Base-by-base conservation (phyloP, 768 basidiomycete genomes). In the Russula sp. region DNA sequence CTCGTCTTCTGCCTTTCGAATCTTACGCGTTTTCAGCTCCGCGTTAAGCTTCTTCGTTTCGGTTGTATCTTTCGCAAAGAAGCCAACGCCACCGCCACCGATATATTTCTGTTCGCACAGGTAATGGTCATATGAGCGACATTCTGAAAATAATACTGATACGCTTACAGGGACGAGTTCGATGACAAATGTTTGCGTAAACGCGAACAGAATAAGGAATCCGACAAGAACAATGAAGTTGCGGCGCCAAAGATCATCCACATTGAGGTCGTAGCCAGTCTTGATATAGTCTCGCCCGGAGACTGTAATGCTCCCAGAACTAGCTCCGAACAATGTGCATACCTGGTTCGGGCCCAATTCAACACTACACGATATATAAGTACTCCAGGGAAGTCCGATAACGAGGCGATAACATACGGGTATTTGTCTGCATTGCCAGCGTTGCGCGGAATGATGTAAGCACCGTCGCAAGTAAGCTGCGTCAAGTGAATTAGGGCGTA, bases 241-340 rank as follows among this genome's bases (percentile, higher is more conserved):
- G 26, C 82, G 83, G 18, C 80, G 78, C 88, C 88, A 90, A 48
- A 89, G 72, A 68, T 89, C 83, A 9, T 76, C 73, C n/a, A 75
- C 71, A 57, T 79, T 70, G 44, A 88, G 70, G 5, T 76, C 77
- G 69, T 79, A 90, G 0, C 81, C 82, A 38, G 84, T 82, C 24
- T 84, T 83, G 79, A 81, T 82, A 75, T 94, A 94, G 72, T 94
- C 92, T 72, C 92, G 94, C 73, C 89, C 86, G 83, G 94, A 86
- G 50, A 83, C 78, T 2, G 76, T 51, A 57, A 75, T 76, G 44
- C 79, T 80, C 2, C 90, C 92, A 1, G 80, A 72, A 4, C 72
- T 67, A 0, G 89, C 76, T 32, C 92, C 92, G 61, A 82, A 82
- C 28, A 93, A 74, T 0, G 90, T 90, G 75, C 92, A 94, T 5